Conservation (phyloP, 495 filamentous ascomycete genomes). For the Entonaema liquescens region DNA sequence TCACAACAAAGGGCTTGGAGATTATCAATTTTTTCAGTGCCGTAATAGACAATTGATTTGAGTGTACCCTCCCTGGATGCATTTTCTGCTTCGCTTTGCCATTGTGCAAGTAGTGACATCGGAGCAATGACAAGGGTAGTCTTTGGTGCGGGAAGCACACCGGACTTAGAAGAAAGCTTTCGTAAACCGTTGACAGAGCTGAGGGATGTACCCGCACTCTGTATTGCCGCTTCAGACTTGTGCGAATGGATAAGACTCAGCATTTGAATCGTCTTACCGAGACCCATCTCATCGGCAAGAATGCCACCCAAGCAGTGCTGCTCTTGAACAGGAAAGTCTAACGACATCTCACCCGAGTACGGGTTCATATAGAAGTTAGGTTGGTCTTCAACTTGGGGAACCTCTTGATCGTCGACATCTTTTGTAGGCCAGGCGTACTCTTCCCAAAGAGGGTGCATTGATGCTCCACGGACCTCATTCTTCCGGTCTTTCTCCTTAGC, state of each 20-base stretch:
- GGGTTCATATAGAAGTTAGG: conserved; percentile 92
- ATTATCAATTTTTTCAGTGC: conserved; percentile 79
- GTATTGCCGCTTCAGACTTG: conserved; percentile 63
- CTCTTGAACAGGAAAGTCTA: conserved; percentile 91
- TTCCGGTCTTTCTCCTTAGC: conserved; percentile 86
- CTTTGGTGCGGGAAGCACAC: conserved; percentile 75
- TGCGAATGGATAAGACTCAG: conserved; percentile 90
- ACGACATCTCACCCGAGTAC: conserved; percentile 93
- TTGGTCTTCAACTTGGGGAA: conserved; percentile 70
- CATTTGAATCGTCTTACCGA: conserved; percentile 99
- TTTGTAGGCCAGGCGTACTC: conserved; percentile 90
- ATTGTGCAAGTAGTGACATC: conserved; percentile 92
- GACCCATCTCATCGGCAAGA: conserved; percentile 88
- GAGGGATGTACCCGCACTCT: conserved; percentile 45
- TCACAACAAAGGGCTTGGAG: conserved; percentile 79
- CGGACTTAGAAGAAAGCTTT: conserved; percentile 57
- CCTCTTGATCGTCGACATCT: conserved; percentile 81
- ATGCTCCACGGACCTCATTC: conserved; percentile 66
- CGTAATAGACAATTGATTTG: conserved; percentile 90
- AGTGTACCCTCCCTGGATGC: conserved; percentile 83
- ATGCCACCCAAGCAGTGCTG: conserved; percentile 95
- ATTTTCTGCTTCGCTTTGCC: conserved; percentile 93
- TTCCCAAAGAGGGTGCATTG: conserved; percentile 98
- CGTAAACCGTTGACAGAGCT: conserved; percentile 4
- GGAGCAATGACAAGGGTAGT: conserved; percentile 95